Percentiles rank a stretch among this genome's conserved stretches.
Evolutionary conservation across 805 yeast species (phyloP).

Genomic region (Metschnikowia bowlesiae): DNA sequence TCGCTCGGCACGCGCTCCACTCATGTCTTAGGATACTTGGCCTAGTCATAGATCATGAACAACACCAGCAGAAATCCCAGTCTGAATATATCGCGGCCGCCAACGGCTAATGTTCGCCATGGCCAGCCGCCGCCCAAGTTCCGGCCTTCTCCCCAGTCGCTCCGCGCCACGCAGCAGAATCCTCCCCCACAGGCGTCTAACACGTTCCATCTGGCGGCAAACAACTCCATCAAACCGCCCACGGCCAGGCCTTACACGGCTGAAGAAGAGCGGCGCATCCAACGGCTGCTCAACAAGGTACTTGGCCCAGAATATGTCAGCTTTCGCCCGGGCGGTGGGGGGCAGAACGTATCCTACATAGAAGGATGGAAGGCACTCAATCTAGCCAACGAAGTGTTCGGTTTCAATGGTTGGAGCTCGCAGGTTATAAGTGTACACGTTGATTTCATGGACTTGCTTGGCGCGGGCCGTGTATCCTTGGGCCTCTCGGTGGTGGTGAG

Average conservation of each 20-base stretch:
- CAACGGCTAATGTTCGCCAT: not conserved
- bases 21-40: not conserved
- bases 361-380: slow-evolving; percentile 84
- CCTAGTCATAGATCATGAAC: not conserved
- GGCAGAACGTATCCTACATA: slow-evolving; percentile 62
- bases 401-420: slow-evolving; percentile 79
- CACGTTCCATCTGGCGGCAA: not conserved
- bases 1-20: not conserved
- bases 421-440: slow-evolving; percentile 62
- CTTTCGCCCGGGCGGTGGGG: slow-evolving; percentile 71
- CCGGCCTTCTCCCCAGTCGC: not conserved
- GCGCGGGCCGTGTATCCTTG: slow-evolving; percentile 47
- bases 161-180: not conserved
- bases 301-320: slow-evolving; percentile 78
- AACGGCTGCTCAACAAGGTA: slow-evolving; percentile 30
- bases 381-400: slow-evolving; percentile 76
- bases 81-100: not conserved
- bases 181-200: not conserved
- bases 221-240: not conserved
- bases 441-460: slow-evolving; percentile 65
- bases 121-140: not conserved
- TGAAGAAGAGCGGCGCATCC: slow-evolving; percentile 34
- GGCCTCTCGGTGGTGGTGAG: slow-evolving; percentile 71
- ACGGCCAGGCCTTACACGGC: slow-evolving; percentile 26
- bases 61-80: not conserved